Conservation (phyloP, 2,329 filamentous ascomycete genomes). For the Thielaviopsis musarum region DNA sequence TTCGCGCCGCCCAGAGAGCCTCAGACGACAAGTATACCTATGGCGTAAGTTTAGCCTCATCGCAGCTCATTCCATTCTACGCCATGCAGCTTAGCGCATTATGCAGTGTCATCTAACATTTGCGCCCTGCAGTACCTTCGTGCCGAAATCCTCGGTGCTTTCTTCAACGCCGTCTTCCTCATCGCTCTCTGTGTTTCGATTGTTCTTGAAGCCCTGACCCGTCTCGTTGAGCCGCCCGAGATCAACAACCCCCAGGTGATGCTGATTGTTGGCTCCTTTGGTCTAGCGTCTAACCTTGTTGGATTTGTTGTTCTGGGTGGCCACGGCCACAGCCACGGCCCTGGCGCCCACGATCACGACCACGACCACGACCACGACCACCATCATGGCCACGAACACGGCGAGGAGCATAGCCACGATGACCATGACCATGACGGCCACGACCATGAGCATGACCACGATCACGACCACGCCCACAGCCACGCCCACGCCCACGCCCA, state of each 20-base stretch:
- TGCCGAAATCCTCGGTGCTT: constrained; percentile 86
- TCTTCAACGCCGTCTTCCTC: constrained; percentile 94
- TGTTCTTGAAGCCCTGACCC: constrained; percentile 82
- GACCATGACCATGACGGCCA: constrained; percentile 35
- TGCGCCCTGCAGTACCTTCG: constrained; percentile 59
- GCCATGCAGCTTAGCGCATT: background rate
- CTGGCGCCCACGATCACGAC: constrained; percentile 35
- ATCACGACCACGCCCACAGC: constrained; percentile 26
- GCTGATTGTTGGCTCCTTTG: constrained; percentile 72
- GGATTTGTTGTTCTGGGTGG: constrained; percentile 87
- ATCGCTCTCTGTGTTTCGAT: constrained; percentile 94
- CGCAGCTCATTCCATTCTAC: background rate
- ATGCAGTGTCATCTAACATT: background rate
- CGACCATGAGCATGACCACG: constrained; percentile 38
- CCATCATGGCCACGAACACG: constrained; percentile 17
- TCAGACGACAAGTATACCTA: constrained; percentile 90
- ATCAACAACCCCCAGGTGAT: constrained; percentile 76
- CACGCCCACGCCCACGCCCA: constrained; percentile 21
- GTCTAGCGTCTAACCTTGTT: constrained; percentile 73
- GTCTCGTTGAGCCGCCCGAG: constrained; percentile 79
- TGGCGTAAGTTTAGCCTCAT: constrained; percentile 42
- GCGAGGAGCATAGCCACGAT: constrained; percentile 18
- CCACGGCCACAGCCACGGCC: constrained; percentile 72
- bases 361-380: constrained; percentile 29
- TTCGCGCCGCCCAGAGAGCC: constrained; percentile 69